Base-by-base conservation (phyloP, 495 filamentous ascomycete genomes). In the Choiromyces venosus region DNA sequence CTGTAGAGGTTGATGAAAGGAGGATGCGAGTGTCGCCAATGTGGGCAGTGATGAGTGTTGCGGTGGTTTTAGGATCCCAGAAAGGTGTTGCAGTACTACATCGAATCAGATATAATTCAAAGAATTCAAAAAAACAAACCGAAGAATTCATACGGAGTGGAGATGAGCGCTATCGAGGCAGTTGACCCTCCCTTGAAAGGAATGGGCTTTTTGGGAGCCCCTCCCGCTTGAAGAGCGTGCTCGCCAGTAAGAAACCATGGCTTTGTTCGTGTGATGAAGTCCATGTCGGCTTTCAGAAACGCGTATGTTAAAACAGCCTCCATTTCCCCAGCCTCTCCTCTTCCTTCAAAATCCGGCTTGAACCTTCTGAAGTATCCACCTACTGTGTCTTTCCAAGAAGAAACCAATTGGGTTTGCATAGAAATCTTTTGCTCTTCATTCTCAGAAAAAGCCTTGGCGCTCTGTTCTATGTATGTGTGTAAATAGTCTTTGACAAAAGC, bases 311-410 rank as follows among this genome's bases (percentile, higher is more conserved):
- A 83, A 37, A 81, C 70, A n/a, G 73, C 78, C 44, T 70, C 75
- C n/a, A 78, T 37, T 69, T 78, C 39, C 29, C 69, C 66, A 2
- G 40, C 37, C 36, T 74, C 64, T 1, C 79, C 79, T 77, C 79
- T 76, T 68, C 83, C 83, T 12, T 84, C 78, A 80, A 93, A 91
- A 69, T 88, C 86, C 16, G 95, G 93, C 74, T 88, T 88, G 84
- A 98, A 98, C 64, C 95, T 87, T 56, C 89, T 89, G 81, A 97
- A 99, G 82, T 99, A 99, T 39, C 95, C 95, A 38, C 96, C 95
- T 18, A 98, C 91, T 2, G 92, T 89, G 66, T 87, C 87, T 79
- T 88, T 90, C 90, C 96, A 99, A 56, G 87, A 87, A n/a, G 86
- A 82, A 5, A 97, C 84, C 18, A 99, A 86, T 16, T 84, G 83